These are phyloP conservation scores for Scalesia atractyloides DNA, from an alignment of 129 eudicot species.

Conservation along the genomic window DNA sequence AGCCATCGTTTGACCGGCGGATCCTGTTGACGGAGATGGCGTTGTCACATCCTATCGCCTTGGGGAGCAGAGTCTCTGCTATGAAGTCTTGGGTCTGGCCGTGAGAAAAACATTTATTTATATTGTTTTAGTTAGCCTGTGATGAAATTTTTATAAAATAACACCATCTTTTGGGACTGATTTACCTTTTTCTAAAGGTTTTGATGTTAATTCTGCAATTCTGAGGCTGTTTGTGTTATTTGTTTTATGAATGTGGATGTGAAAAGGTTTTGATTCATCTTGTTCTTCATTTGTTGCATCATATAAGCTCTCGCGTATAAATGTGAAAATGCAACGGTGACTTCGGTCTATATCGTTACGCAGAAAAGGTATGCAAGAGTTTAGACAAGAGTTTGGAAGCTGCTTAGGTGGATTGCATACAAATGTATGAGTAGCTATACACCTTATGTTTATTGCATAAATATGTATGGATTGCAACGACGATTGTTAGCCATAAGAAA, in stretches of 20 bases:
- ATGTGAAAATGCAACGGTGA: too few species aligned
- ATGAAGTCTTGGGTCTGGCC: slow-evolving; percentile 39
- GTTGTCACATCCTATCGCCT: slow-evolving; percentile 46
- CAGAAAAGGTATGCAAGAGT: too few species aligned
- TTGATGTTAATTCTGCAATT: slow-evolving; percentile 23
- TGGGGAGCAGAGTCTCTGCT: slow-evolving; percentile 39
- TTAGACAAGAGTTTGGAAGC: too few species aligned
- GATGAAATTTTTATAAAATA: slow-evolving; percentile 27
- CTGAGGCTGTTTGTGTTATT: slow-evolving; percentile 19
- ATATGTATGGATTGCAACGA: too few species aligned
- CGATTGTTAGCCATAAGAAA: too few species aligned
- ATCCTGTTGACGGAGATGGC: not conserved
- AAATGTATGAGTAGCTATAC: too few species aligned
- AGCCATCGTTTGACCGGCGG: not conserved
- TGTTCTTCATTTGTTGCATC: too few species aligned
- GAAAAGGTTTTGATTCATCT: too few species aligned
- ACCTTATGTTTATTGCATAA: too few species aligned
- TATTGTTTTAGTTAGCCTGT: not conserved
- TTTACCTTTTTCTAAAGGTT: not conserved
- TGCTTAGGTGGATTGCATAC: too few species aligned
- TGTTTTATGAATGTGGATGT: not conserved
- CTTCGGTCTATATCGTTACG: too few species aligned
- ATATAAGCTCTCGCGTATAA: too few species aligned
- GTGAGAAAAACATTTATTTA: slow-evolving; percentile 34
- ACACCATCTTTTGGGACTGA: slow-evolving; percentile 43